A percentile compares a stretch with the other conserved stretches of the same genome.
Conservation (phyloP, 768 basidiomycete genomes). For the Mrakia frigida region DNA sequence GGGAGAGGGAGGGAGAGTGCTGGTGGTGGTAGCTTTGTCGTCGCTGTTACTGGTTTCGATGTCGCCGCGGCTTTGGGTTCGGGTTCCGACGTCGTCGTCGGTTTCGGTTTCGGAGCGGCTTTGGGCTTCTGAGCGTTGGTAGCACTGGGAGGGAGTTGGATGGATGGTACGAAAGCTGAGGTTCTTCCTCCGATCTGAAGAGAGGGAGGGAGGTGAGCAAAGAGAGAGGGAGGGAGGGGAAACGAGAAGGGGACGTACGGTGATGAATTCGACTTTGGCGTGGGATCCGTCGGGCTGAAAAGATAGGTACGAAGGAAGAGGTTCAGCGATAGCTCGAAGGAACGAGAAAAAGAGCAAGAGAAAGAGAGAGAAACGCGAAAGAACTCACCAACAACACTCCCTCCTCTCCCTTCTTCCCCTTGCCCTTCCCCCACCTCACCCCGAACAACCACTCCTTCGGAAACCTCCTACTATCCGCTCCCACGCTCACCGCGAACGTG, state of each 20-base stretch:
- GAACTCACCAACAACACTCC: conserved; percentile 1
- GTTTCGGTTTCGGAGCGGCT: too few relatives aligned
- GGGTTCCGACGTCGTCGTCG: too few relatives aligned
- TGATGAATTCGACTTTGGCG: conserved; percentile 21
- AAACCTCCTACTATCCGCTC: conserved; percentile 37
- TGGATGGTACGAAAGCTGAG: conserved; percentile 17
- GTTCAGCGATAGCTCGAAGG: neutral
- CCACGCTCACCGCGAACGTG: conserved; percentile 33
- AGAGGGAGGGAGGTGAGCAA: too few relatives aligned
- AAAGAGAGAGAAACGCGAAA: neutral
- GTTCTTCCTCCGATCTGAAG: conserved; percentile 23
- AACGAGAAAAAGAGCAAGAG: neutral
- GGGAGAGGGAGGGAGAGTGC: neutral
- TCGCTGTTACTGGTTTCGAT: too few relatives aligned
- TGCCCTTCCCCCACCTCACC: conserved; percentile 36
- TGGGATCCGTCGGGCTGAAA: neutral
- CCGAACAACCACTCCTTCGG: conserved; percentile 39
- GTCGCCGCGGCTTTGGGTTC: neutral
- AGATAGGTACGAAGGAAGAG: neutral
- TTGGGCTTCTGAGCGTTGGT: too few relatives aligned
- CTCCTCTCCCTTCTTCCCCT: conserved; percentile 1
- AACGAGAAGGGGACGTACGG: neutral
- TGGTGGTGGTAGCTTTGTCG: too few relatives aligned
- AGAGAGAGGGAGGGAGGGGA: neutral
- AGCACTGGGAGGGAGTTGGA: conserved; percentile 12